phyloP scores from a whole-genome alignment of 176 grass and related monocot species.

The Phragmites australis region DNA sequence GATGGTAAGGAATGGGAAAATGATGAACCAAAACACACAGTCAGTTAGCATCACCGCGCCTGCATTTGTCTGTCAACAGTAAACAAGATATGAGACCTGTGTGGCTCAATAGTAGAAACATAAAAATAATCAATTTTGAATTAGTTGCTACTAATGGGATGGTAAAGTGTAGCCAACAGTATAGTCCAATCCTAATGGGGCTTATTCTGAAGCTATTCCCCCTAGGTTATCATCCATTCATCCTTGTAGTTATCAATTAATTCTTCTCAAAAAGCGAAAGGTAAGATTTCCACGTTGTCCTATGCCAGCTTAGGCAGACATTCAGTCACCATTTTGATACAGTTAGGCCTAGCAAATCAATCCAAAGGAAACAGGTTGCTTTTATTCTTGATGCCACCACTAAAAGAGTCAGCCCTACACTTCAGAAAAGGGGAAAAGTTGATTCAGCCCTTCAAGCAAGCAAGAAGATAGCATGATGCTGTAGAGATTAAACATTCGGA shows the following conservation, averaged over 20 bases:
- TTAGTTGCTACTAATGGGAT: background rate
- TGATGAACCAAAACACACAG: slow-evolving; percentile 98
- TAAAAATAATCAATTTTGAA: background rate
- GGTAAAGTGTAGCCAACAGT: background rate
- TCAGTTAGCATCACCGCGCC: slow-evolving; percentile 95
- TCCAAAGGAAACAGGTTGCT: slow-evolving; percentile 6
- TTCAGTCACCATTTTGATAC: slow-evolving; percentile 28
- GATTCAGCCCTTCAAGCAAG: slow-evolving; percentile 31
- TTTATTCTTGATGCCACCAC: slow-evolving; percentile 33
- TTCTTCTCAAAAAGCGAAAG: slow-evolving; percentile 29
- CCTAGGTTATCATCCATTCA: slow-evolving; percentile 19
- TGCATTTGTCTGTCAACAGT: slow-evolving; percentile 75
- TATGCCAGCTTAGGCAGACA: slow-evolving; percentile 7
- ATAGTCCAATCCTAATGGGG: background rate
- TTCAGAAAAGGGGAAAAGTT: slow-evolving; percentile 9
- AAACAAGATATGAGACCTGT: slow-evolving; percentile 2
- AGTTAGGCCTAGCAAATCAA: slow-evolving; percentile 32
- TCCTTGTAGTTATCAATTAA: slow-evolving; percentile 12
- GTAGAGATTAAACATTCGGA: background rate
- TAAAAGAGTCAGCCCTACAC: slow-evolving; percentile 34
- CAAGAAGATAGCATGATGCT: slow-evolving; percentile 23
- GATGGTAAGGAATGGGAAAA: slow-evolving; percentile 84
- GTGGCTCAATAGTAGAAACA: background rate
- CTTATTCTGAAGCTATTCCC: background rate
- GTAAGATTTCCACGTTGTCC: slow-evolving; percentile 9